phyloP scores from a whole-genome alignment of 2,329 filamentous ascomycete species.

The Chrysoporthe austroafricana region DNA sequence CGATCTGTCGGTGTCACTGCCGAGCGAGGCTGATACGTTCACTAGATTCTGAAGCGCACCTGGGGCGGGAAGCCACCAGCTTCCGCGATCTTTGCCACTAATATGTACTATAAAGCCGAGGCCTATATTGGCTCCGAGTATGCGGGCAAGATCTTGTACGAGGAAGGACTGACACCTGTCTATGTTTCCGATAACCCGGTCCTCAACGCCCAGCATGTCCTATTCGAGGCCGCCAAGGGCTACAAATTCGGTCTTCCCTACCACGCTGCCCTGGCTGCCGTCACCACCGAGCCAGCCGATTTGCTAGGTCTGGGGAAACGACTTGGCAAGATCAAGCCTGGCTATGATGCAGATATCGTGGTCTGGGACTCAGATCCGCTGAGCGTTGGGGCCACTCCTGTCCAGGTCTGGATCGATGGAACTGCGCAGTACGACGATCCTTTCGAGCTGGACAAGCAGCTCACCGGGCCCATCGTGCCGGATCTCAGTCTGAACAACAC shows the following conservation, averaged over 20 bases:
- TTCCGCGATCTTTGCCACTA: slow-evolving; percentile 70
- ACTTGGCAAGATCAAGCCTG: slow-evolving; percentile 63
- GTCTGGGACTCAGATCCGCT: slow-evolving; percentile 68
- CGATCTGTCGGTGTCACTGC: neutral
- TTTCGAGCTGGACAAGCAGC: slow-evolving; percentile 57
- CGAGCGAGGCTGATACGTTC: neutral
- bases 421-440: slow-evolving; percentile 60
- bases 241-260: slow-evolving; percentile 65
- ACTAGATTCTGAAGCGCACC: slow-evolving; percentile 57
- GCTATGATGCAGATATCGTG: slow-evolving; percentile 64
- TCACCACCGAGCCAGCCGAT: slow-evolving; percentile 63
- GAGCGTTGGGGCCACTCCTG: slow-evolving; percentile 60
- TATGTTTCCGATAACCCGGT: slow-evolving; percentile 76
- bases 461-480: slow-evolving; percentile 43
- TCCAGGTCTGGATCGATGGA: slow-evolving; percentile 68
- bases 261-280: slow-evolving; percentile 60
- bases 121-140: slow-evolving; percentile 67
- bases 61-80: slow-evolving; percentile 59
- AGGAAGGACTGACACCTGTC: slow-evolving; percentile 66
- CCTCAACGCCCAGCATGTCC: slow-evolving; percentile 69
- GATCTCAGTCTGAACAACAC: slow-evolving; percentile 46
- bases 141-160: slow-evolving; percentile 68
- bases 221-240: slow-evolving; percentile 66
- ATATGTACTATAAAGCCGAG: slow-evolving; percentile 74
- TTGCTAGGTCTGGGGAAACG: slow-evolving; percentile 60